Evolutionary conservation across 2,329 filamentous ascomycete genomes (phyloP).

Genomic region (Emydomyces testavorans): DNA sequence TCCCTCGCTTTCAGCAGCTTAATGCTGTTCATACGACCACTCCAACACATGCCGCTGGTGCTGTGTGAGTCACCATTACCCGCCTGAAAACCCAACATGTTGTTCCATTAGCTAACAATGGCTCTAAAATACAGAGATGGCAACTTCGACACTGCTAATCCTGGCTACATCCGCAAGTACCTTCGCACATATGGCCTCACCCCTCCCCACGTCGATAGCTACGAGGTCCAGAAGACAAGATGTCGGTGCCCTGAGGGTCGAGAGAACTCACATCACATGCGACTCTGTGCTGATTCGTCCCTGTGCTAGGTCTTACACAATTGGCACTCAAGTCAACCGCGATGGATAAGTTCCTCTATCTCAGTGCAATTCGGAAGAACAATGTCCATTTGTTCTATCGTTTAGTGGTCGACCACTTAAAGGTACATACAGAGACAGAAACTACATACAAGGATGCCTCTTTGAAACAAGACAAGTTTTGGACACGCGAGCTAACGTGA

Average conservation of each 20-base stretch:
- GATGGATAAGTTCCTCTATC: slow-evolving; percentile 42
- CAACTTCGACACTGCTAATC: slow-evolving; percentile 41
- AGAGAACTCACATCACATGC: background rate
- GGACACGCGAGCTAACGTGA: background rate
- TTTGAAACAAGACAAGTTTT: background rate
- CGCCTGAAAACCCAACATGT: no score
- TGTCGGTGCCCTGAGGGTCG: slow-evolving; percentile 24
- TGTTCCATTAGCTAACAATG: slow-evolving; percentile 1
- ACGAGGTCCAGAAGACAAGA: slow-evolving; percentile 40
- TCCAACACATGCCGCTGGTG: slow-evolving; percentile 24
- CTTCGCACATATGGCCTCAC: slow-evolving; percentile 42
- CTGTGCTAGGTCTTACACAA: slow-evolving; percentile 32
- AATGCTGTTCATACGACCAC: slow-evolving; percentile 29
- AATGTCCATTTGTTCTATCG: slow-evolving; percentile 45
- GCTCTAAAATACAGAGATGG: slow-evolving; percentile 25
- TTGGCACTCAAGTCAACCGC: slow-evolving; percentile 37
- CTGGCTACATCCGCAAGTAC: slow-evolving; percentile 41
- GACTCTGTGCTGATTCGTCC: slow-evolving; percentile 1
- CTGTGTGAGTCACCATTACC: slow-evolving; percentile 23
- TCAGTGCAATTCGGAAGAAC: slow-evolving; percentile 41
- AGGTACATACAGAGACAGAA: no score
- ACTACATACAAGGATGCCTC: background rate
- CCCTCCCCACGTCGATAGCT: slow-evolving; percentile 39
- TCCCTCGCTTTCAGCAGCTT: slow-evolving; percentile 24
- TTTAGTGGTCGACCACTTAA: slow-evolving; percentile 38